These are phyloP conservation scores for Graphiopsis chlorocephala DNA, from an alignment of 2,329 filamentous ascomycete species.

Conservation along the genomic window DNA sequence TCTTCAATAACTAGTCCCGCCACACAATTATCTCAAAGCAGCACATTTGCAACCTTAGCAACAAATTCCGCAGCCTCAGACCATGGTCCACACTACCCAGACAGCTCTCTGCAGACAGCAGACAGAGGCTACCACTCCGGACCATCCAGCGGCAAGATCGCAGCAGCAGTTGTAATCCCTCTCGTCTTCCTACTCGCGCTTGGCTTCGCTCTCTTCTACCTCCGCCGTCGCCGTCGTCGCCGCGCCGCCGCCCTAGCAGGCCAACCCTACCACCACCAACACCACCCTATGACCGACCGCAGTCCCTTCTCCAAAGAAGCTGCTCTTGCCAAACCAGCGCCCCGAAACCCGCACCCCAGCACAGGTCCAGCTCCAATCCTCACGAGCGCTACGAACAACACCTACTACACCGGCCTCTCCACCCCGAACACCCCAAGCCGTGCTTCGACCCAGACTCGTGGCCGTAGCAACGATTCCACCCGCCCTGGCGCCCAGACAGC, in stretches of 20 bases:
- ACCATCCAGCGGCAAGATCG: conserved; percentile 4
- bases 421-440: conserved; percentile 7
- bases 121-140: background rate
- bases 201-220: conserved; percentile 1
- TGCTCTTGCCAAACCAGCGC: background rate
- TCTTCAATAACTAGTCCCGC: background rate
- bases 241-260: background rate
- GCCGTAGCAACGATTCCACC: background rate
- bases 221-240: conserved; percentile 10
- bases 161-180: conserved; percentile 7
- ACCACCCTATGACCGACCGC: conserved; percentile 9
- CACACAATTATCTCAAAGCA: background rate
- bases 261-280: background rate
- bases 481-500: background rate
- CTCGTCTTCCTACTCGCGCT: conserved; percentile 8
- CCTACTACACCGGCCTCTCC: conserved; percentile 17
- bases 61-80: background rate
- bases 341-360: background rate
- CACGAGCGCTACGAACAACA: conserved; percentile 3
- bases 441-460: conserved; percentile 5
- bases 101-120: background rate
- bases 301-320: conserved; percentile 7
- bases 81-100: background rate
- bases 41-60: background rate
- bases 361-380: conserved; percentile 2